Conservation (phyloP, 495 filamentous ascomycete species). For the Aspergillus conjunctus region DNA sequence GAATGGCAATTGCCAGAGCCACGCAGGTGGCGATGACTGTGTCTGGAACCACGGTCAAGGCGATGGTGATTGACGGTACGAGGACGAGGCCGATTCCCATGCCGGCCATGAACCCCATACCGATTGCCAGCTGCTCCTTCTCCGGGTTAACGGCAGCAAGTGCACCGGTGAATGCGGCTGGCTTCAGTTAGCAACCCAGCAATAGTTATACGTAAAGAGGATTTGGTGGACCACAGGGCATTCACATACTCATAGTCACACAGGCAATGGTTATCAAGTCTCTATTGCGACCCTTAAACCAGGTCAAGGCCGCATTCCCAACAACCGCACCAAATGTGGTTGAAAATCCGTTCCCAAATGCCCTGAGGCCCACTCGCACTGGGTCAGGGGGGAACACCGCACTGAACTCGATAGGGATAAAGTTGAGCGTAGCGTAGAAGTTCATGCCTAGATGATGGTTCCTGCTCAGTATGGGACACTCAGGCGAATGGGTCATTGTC, state of each 20-base stretch:
- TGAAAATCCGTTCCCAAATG: background rate
- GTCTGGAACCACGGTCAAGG: background rate
- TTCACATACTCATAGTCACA: background rate
- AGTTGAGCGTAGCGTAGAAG: conserved; percentile 2
- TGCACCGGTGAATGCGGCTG: background rate
- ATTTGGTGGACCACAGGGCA: background rate
- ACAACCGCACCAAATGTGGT: background rate
- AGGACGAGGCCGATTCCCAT: background rate
- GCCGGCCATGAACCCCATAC: background rate
- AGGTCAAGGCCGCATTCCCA: background rate
- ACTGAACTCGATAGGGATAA: background rate
- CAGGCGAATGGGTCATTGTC: background rate
- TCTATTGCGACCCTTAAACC: background rate
- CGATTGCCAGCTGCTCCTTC: background rate
- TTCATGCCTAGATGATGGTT: background rate
- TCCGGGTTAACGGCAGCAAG: background rate
- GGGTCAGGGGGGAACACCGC: background rate
- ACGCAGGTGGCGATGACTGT: background rate
- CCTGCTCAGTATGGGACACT: background rate
- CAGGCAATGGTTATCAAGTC: background rate
- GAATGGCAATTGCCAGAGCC: background rate
- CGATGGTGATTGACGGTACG: background rate
- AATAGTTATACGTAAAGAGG: background rate
- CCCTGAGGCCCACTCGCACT: background rate
- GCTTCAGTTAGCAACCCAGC: background rate